Conservation (phyloP, 805 yeast genomes). For the Nakazawaea ishiwadae region DNA sequence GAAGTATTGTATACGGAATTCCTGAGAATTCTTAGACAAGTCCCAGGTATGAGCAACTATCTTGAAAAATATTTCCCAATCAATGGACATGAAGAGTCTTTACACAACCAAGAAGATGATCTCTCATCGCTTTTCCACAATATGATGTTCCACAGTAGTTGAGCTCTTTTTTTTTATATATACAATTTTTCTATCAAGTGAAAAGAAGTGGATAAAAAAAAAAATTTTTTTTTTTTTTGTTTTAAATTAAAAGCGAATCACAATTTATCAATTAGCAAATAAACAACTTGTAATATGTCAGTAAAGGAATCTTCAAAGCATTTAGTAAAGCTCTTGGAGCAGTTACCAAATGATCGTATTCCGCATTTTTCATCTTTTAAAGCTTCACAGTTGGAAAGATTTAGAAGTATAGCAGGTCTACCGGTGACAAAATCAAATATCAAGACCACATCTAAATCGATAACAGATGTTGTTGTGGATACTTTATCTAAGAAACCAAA, state of each 20-base stretch:
- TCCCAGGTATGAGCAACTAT: no score
- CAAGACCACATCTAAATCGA: slow-evolving; percentile 28
- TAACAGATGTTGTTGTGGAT: slow-evolving; percentile 12
- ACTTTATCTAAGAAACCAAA: slow-evolving; percentile 20
- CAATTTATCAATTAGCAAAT: background rate
- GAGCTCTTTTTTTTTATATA: no score
- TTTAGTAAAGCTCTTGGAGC: slow-evolving; percentile 53
- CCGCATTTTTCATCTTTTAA: slow-evolving; percentile 69
- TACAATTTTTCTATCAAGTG: no score
- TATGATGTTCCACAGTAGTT: no score
- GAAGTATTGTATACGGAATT: background rate
- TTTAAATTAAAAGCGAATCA: background rate
- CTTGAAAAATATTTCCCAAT: no score
- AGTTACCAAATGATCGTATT: slow-evolving; percentile 65
- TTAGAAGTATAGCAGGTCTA: slow-evolving; percentile 45
- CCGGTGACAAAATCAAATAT: slow-evolving; percentile 32
- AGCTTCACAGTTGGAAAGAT: slow-evolving; percentile 57
- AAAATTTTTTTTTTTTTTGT: no score
- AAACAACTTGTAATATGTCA: slow-evolving; percentile 20
- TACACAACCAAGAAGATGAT: no score
- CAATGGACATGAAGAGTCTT: no score
- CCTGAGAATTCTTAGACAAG: no score
- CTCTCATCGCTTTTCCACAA: no score
- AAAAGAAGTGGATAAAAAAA: background rate
- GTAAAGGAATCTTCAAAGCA: slow-evolving; percentile 49